Percentiles rank a stretch among this genome's conserved stretches.
Evolutionary conservation across 2,329 filamentous ascomycete genomes (phyloP).

Genomic region (Paecilomyces niveus): DNA sequence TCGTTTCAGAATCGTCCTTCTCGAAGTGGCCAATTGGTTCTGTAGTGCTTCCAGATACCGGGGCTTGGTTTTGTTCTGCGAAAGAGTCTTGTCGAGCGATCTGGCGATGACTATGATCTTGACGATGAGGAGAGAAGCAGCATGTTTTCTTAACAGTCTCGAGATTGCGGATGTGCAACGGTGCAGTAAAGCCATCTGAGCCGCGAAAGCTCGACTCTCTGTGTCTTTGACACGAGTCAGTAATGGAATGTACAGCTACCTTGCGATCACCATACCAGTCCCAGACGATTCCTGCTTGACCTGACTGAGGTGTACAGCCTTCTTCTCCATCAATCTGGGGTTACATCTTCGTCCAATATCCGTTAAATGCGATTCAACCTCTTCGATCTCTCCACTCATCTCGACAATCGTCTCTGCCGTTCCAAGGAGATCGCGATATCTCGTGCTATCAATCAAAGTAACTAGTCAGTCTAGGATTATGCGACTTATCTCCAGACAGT

Average conservation of each 20-base stretch:
- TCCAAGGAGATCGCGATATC: constrained; percentile 81
- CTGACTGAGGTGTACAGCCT: constrained; percentile 53
- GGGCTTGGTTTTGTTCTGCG: constrained; percentile 41
- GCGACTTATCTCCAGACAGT: not conserved
- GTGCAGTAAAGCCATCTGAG: constrained; percentile 53
- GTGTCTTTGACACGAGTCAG: constrained; percentile 25
- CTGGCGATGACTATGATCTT: constrained; percentile 72
- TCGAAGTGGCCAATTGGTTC: constrained; percentile 56
- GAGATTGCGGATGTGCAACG: constrained; percentile 47
- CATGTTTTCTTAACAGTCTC: constrained; percentile 46
- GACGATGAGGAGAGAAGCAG: constrained; percentile 50
- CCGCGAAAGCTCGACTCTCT: constrained; percentile 43
- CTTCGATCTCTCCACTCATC: constrained; percentile 73
- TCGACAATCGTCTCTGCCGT: constrained; percentile 90
- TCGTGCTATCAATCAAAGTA: constrained; percentile 40
- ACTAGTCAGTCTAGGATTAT: constrained; percentile 6
- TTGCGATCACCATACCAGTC: constrained; percentile 19
- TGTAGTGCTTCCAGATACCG: constrained; percentile 56
- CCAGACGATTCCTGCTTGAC: constrained; percentile 27
- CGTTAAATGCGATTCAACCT: constrained; percentile 63
- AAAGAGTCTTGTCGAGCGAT: constrained; percentile 66
- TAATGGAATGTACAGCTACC: constrained; percentile 4
- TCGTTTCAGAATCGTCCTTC: constrained; percentile 57
- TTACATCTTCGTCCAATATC: constrained; percentile 73
- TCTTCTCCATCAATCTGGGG: constrained; percentile 59